Conservation (phyloP, 2,329 filamentous ascomycete species). For the Cercospora sesami region DNA sequence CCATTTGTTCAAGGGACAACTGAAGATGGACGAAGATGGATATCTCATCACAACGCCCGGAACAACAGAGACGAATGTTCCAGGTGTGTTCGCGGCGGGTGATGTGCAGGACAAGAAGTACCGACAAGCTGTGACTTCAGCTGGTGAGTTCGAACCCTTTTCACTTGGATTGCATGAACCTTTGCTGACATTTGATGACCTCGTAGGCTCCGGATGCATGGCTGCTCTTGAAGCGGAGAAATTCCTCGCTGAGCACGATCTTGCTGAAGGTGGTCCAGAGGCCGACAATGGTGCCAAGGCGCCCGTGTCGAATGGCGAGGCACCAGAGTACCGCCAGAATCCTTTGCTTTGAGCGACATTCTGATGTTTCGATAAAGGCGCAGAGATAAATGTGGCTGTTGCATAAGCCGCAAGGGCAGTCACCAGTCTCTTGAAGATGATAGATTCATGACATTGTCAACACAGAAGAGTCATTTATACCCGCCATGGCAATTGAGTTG, state of each 20-base stretch:
- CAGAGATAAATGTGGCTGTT: not conserved
- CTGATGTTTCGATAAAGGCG: not conserved
- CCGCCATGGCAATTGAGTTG: conserved; percentile 1
- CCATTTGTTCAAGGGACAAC: conserved; percentile 81
- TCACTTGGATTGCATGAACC: not conserved
- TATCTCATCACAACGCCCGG: conserved; percentile 90
- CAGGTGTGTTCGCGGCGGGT: conserved; percentile 93
- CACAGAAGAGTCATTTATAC: conserved; percentile 1
- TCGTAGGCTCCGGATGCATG: conserved; percentile 82
- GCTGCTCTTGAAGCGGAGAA: conserved; percentile 96
- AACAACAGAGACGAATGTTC: conserved; percentile 80
- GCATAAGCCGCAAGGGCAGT: not conserved
- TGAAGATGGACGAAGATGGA: conserved; percentile 84
- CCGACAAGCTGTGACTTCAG: conserved; percentile 95
- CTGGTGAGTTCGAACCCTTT: conserved; percentile 61
- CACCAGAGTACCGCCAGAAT: conserved; percentile 64
- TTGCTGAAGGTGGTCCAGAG: conserved; percentile 50
- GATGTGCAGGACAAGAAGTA: conserved; percentile 99
- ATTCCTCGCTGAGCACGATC: conserved; percentile 75
- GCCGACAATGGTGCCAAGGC: conserved; percentile 53
- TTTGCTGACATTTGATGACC: conserved; percentile 20
- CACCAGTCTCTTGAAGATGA: not conserved
- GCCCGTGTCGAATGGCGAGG: conserved; percentile 51
- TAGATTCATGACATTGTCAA: not conserved
- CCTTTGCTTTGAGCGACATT: conserved; percentile 56